A percentile compares a stretch with the other conserved stretches of the same genome.
Evolutionary conservation across 2,329 filamentous ascomycete species (phyloP).

Genomic region (Lasiodiplodia sp.): DNA sequence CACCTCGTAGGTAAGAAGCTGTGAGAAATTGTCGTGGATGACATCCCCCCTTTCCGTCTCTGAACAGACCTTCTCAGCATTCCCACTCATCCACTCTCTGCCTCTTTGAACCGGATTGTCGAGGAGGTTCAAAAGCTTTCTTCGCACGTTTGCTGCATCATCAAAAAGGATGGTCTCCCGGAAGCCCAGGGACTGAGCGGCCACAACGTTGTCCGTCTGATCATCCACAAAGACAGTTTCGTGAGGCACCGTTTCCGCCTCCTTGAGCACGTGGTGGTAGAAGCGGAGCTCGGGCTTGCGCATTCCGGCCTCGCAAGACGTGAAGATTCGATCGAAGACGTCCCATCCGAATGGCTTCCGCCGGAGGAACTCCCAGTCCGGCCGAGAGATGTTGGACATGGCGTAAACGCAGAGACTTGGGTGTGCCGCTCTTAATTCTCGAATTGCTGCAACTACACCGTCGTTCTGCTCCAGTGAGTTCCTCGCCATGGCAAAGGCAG

Average conservation of each 20-base stretch:
- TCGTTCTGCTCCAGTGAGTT: conserved; percentile 38
- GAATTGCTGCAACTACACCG: conserved; percentile 36
- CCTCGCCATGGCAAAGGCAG: conserved; percentile 41
- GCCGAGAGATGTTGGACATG: conserved; percentile 44
- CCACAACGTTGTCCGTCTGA: conserved; percentile 38
- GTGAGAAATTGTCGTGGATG: conserved; percentile 40
- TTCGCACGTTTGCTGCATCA: conserved; percentile 19
- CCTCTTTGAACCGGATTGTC: conserved; percentile 36
- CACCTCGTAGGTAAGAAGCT: conserved; percentile 40
- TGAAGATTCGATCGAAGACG: conserved; percentile 46
- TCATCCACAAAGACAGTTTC: conserved; percentile 43
- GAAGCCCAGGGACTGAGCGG: conserved; percentile 41
- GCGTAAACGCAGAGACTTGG: conserved; percentile 38
- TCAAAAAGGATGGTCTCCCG: conserved; percentile 37
- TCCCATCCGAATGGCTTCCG: conserved; percentile 39
- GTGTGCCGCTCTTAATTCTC: conserved; percentile 32
- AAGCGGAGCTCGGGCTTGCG: conserved; percentile 46
- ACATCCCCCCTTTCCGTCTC: conserved; percentile 35
- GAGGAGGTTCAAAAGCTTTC: conserved; percentile 34
- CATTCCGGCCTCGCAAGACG: conserved; percentile 43
- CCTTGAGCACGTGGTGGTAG: conserved; percentile 42
- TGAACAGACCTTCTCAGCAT: conserved; percentile 35
- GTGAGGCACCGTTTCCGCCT: conserved; percentile 32
- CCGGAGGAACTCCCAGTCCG: conserved; percentile 39
- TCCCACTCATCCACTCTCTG: conserved; percentile 34